Evolutionary conservation across 768 basidiomycete genomes (phyloP), one percentile per base, ranked within the genome.

Genomic region (Boletus coccyginus): DNA sequence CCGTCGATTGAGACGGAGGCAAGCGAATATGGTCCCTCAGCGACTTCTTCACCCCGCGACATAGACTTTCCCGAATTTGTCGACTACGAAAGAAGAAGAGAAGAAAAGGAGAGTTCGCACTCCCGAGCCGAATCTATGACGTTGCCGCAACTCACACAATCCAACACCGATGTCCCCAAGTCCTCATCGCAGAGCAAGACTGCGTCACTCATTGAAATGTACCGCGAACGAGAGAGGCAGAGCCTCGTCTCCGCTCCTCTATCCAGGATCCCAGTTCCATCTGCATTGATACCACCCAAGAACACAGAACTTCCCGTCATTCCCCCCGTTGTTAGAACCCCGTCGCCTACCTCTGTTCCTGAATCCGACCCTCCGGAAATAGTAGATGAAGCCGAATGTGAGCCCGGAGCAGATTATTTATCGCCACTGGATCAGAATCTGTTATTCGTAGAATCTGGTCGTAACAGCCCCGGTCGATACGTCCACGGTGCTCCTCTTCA

Each of bases 401-500:
- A 74, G 33, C 52, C 66, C 2, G 66, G 46, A 7, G 46, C 31
- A 5, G 60, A 66, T 2, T 56, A 58, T 21, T 59, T 73, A 13
- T 73, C 77, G 33, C 70, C 70, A 4, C 75, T 75, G 7, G 66
- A 66, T 3, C 46, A 77, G 7, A 64, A 63, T 2, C 45, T 75
- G 8, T 57, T 72, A 11, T 62, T 76, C 16, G 74, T 75, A n/a
- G 83, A 84, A 19, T 70, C 76, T 9, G 84, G 84, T 5, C 77
- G 82, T n/a, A 75, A 72, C 19, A 88, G 86, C 62, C 88, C 88
- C 12, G 81, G 70, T 35, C 82, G 90, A 42, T 94, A 94, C 66
- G 69, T 90, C 14, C 92, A 94, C 63, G 92, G 92, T 27, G 88
- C 89, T 9, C 92, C 92, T 31, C 77, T 94, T 64, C 89, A 92